These are phyloP conservation scores for Puccinia sorghi DNA, from an alignment of 1,284 basidiomycete genomes.

Conservation along the genomic window DNA sequence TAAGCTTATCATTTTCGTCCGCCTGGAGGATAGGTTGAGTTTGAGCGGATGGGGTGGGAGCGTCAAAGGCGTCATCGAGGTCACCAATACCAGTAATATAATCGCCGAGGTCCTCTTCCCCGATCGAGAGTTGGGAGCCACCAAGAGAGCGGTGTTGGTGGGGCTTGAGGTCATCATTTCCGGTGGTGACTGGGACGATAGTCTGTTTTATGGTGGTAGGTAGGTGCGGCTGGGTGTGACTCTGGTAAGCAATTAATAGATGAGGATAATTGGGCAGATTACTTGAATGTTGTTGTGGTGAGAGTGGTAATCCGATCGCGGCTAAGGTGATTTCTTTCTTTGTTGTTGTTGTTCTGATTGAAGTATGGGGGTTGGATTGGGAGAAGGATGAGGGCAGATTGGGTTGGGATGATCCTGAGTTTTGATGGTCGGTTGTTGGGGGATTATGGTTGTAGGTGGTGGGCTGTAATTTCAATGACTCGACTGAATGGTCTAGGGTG, in stretches of 20 bases:
- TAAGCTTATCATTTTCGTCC: neutral
- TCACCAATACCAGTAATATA: constrained; percentile 36
- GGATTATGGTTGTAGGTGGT: neutral
- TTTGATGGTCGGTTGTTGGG: neutral
- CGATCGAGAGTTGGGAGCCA: neutral
- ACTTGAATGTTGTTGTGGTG: neutral
- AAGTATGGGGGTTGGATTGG: neutral
- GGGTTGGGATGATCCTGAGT: neutral
- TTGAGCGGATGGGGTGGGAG: neutral
- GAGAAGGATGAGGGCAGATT: neutral
- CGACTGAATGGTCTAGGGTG: neutral
- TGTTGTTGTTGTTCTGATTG: neutral
- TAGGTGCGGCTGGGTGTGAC: neutral
- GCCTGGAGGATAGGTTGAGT: neutral
- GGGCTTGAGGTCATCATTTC: neutral
- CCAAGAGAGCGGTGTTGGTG: neutral
- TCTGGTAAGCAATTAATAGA: constrained; percentile 23
- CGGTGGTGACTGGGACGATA: neutral
- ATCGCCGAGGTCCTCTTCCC: constrained; percentile 21
- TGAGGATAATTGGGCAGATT: neutral
- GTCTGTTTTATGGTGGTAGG: constrained; percentile 16
- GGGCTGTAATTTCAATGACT: neutral
- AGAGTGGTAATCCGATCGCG: neutral
- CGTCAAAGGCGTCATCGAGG: constrained; percentile 32
- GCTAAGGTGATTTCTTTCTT: constrained; percentile 20